Base-by-base conservation (phyloP, 2,329 filamentous ascomycete genomes). In the Talaromyces marneffei region DNA sequence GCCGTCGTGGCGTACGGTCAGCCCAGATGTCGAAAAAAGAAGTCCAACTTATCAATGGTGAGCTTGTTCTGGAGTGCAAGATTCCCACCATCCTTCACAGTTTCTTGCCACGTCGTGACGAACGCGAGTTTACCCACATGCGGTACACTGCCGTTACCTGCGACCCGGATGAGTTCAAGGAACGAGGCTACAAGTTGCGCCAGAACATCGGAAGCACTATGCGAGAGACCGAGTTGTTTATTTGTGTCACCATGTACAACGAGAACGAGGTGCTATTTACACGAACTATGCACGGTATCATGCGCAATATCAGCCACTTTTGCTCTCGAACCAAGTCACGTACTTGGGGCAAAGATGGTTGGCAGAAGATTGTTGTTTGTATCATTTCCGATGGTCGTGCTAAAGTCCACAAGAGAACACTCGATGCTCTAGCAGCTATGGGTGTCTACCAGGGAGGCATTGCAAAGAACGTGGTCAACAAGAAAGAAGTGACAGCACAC, bases 191-290 rank as follows among this genome's bases (percentile, higher is more conserved):
- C 80, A 94, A 95, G 72, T 79, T 99, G 69, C 89, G 94, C 59
- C 94, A 97, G 75, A 91, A 90, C 71, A 91, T 97, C 63, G 92
- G 92, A 50, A 84, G 80, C 61, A 96, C 90, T 0, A 81, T 87
- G 29, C 86, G 94, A 65, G 92, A 97, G 75, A 97, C 93, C 0
- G 94, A 99, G 76, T 80, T 99, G 7, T 94, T 97, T 74, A 96
- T 99, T 69, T 96, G 92, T 73, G 82, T 99, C 64, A 99, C 94
- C 68, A 97, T 97, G 94, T 97, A 97, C 80, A 99, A 99, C 76
- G 94, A 99, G 77, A 90, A 97, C 76, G 94, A 97, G 72, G 91
- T 96, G 69, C 86, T 92, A 71, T 99, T 99, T 69, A 97, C 94
- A 6, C 86, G 94, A 52, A 99, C 94, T 0, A 97, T 99, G 93